Base-by-base conservation (phyloP, 768 basidiomycete species). In the Lepiota subincarnata region DNA sequence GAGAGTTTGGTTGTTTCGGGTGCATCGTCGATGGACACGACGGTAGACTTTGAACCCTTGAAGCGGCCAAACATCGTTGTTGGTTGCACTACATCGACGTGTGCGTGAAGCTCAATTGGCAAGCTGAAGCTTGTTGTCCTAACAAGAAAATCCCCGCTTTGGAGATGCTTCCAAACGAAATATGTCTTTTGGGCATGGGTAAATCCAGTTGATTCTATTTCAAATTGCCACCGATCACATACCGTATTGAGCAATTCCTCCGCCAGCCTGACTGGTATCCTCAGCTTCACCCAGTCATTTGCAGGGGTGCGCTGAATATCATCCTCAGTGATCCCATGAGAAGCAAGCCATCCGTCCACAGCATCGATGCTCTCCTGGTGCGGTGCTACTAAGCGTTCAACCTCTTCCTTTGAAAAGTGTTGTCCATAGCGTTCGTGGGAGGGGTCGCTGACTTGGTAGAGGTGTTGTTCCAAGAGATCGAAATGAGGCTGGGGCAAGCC, bases 211-310 rank as follows among this genome's bases (percentile, higher is more conserved):
- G 24, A 24, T 41, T 3, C 19, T n/a, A 48, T 26, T 18, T 13
- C 10, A 42, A 10, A 12, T 5, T 36, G 7, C 35, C 19, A 16
- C 35, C 31, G 34, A 45, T 44, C 24, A 44, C 58, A 57, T 48
- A 68, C 66, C 67, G 87, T 86, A 60, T 80, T 68, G 22, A 90
- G 74, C 83, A 90, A 86, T 57, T 79, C 68, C 64, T 89, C 87
- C 0, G 78, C 86, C 14, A 79, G 57, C 35, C 66, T 52, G 24
- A 89, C 73, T 0, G 86, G 78, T 13, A 88, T 69, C n/a, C 61
- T 75, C 49, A 87, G 60, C 1, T 76, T 80, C 8, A 89, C 68
- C 88, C 85, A 90, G 58, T 89, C 87, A 19, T 74, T 69, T 0
- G 81, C 84, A 7, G 82, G 70, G 12, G 87, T 86, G 8, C 78